Evolutionary conservation across 257 asterid genomes (phyloP), one percentile per base, ranked within the genome.

Genomic region (Plantago elongata): DNA sequence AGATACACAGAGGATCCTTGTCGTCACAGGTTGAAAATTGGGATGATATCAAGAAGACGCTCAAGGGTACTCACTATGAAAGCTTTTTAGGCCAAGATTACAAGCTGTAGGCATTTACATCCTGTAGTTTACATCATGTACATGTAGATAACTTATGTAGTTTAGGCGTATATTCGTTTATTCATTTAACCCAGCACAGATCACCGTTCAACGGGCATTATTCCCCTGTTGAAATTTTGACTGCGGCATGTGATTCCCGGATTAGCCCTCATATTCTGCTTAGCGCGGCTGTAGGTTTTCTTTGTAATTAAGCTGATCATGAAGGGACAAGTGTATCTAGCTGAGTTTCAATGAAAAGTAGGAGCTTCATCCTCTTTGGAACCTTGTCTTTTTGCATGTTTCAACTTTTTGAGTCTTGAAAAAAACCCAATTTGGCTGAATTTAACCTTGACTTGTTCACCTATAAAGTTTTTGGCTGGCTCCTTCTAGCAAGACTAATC

Each of bases 11-110:
- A 68, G 95, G 97, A 15, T 59, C 94, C 2, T 59, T 92, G 60
- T 79, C 96, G 11, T 74, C 83, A 5, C 97, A 89, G 71, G 87
- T 89, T 42, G 94, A 79, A 42, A 92, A 89, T 34, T 92, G 99
- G 99, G 81, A 57, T 9, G 99, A 92, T 13, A 75, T 92, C 14
- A 72, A 79, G 61, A 83, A 78, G 67, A 65, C 83, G 4, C 96
- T 92, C 45, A 76, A 74, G 72, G 96, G 95, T 65, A 86, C 99
- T 12, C 82, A 64, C 49, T 92, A 83, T 42, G 80, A 87, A 63
- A 75, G 77, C 71, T 92, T 68, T 69, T 69, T 92, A 49, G 57
- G 71, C 0, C 77, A 79, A 43, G 95, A 91, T 78, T 89, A 88
- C 77, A 67, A 77, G 79, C 61, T 79, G 70, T 84, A 75, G 69